A percentile compares a stretch with the other conserved stretches of the same genome.
These are phyloP conservation scores for Aspergillus pseudotamarii DNA, from an alignment of 2,329 filamentous ascomycete species.

Conservation along the genomic window DNA sequence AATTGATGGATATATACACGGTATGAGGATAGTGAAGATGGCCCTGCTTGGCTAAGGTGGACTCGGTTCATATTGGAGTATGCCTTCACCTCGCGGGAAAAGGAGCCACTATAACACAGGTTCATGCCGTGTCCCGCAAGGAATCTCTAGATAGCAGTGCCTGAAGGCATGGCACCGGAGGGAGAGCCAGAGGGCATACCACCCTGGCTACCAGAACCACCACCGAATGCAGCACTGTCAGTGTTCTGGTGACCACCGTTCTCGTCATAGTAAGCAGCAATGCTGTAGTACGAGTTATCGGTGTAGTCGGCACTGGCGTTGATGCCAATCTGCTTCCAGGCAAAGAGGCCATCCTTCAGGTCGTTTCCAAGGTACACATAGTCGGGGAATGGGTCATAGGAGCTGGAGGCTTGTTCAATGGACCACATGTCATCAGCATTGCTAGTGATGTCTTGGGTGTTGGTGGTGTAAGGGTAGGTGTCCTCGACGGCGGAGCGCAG, in stretches of 20 bases:
- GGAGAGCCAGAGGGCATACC: conserved; percentile 13
- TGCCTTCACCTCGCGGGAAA: background rate
- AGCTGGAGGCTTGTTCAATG: conserved; percentile 43
- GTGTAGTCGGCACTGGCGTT: conserved; percentile 42
- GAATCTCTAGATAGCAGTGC: background rate
- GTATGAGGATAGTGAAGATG: background rate
- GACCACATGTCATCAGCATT: conserved; percentile 50
- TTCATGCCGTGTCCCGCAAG: background rate
- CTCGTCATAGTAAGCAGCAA: conserved; percentile 28
- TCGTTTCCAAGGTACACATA: conserved; percentile 57
- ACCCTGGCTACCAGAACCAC: conserved; percentile 11
- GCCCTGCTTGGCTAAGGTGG: background rate
- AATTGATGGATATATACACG: background rate
- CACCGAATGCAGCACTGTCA: conserved; percentile 18
- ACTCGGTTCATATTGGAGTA: background rate
- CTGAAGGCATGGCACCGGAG: conserved; percentile 20
- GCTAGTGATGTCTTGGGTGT: conserved; percentile 35
- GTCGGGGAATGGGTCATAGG: conserved; percentile 57
- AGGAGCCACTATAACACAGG: background rate
- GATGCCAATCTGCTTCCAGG: conserved; percentile 54
- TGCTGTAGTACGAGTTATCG: conserved; percentile 27
- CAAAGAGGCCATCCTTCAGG: conserved; percentile 50
- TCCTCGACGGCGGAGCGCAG: conserved; percentile 48
- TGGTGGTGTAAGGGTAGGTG: conserved; percentile 41
- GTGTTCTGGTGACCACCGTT: conserved; percentile 25